Evolutionary conservation across 2,329 filamentous ascomycete genomes (phyloP), one percentile per base, ranked within the genome.

Genomic region (Onygena corvina): DNA sequence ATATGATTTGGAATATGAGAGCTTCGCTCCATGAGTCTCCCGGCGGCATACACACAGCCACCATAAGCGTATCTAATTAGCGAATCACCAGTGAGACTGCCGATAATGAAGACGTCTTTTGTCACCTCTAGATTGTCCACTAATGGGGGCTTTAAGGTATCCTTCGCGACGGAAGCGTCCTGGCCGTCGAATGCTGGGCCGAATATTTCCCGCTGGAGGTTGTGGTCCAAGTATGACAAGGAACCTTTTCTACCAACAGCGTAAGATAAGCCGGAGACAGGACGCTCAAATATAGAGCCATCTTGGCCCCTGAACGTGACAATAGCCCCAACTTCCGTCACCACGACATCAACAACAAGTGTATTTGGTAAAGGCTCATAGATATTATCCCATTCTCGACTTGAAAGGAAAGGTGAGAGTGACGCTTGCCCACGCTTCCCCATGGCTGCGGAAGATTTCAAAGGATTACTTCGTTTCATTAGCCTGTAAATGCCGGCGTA

Each of bases 21-120:
- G 23, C 21, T 8, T 7, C 36, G 36, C 21, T 42, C 5, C 23
- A 74, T 67, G 16, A 80, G 69, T 52, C 69, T 72, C 3, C 76
- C 73, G 3, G 76, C 77, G 3, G 73, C 69, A 56, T 75, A 76
- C 5, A 75, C 71, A 54, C 77, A 79, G 3, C 76, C 73, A 2
- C 77, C 77, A 23, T 78, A 75, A 6, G 76, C 75, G 56, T 79
- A 78, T 1, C 77, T 67, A 21, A 81, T 74, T 2, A 81, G 64
- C 2, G 76, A 78, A 58, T 81, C 77, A 3, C 77, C 77, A 0
- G 76, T 77, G 46, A 81, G 57, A 54, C 76, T 79, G 8, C 77
- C 77, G 31, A 75, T 74, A 36, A 76, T 70, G 58, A 77, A 79
- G 25, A 80, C 66, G 36, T 71, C 62, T 0, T 61, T 66, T 0